A percentile compares a stretch with the other conserved stretches of the same genome.
Conservation (phyloP, 2,329 filamentous ascomycete species). For the Aspergillus ochraceus region DNA sequence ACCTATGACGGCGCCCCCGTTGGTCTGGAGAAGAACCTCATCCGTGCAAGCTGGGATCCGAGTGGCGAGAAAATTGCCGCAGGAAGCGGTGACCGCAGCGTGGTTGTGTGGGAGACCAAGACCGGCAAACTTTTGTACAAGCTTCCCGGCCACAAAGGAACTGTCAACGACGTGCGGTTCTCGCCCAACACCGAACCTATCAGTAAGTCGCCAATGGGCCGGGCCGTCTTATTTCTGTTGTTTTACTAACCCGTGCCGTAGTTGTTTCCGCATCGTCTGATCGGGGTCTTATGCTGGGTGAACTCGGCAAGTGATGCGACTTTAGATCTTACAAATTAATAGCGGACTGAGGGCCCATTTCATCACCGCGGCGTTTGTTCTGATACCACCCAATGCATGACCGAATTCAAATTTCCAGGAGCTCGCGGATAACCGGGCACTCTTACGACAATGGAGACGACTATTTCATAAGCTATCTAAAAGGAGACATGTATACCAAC, state of each 20-base stretch:
- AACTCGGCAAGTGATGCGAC: conserved; percentile 63
- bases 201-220: conserved; percentile 60
- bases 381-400: neutral
- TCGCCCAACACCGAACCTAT: conserved; percentile 82
- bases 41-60: conserved; percentile 85
- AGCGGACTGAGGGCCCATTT: neutral
- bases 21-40: conserved; percentile 87
- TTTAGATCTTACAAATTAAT: neutral
- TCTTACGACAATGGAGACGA: neutral
- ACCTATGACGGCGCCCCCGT: conserved; percentile 90
- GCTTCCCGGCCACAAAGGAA: conserved; percentile 90
- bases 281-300: conserved; percentile 78
- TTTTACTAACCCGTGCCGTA: conserved; percentile 37
- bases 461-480: neutral
- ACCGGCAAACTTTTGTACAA: conserved; percentile 93
- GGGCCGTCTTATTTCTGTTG: neutral
- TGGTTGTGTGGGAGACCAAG: conserved; percentile 85
- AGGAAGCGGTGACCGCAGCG: conserved; percentile 85
- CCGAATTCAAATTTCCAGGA: neutral
- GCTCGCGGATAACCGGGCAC: neutral
- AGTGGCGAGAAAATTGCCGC: conserved; percentile 84
- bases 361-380: neutral
- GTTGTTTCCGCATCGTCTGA: conserved; percentile 91
- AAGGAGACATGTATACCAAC: neutral
- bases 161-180: conserved; percentile 92